phyloP scores from a whole-genome alignment of 352 stramenopile species.

The Globisporangium ultimum region DNA sequence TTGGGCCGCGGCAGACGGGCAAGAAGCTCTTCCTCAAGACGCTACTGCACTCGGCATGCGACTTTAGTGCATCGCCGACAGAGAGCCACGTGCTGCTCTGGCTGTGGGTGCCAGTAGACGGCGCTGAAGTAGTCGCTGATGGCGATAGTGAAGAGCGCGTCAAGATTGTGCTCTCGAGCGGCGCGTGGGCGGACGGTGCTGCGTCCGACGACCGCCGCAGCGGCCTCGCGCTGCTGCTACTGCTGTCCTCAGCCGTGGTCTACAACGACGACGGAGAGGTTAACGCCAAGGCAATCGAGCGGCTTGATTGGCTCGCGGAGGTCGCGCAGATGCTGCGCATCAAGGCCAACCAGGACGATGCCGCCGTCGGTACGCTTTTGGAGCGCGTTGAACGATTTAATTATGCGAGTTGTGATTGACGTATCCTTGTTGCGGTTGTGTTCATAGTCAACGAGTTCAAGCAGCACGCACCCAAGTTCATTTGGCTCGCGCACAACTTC shows the following conservation, averaged over 20 bases:
- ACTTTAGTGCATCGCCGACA: constrained; percentile 15
- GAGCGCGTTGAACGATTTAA: neutral
- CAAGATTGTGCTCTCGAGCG: constrained; percentile 25
- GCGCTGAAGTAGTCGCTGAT: neutral
- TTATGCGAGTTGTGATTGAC: constrained; percentile 2
- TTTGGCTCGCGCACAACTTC: constrained; percentile 62
- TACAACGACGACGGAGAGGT: constrained; percentile 65
- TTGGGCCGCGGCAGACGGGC: constrained; percentile 29
- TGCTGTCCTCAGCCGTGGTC: constrained; percentile 56
- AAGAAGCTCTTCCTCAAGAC: constrained; percentile 49
- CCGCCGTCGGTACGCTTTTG: constrained; percentile 33
- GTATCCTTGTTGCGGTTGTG: constrained; percentile 3
- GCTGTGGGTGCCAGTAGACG: constrained; percentile 27
- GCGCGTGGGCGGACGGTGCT: constrained; percentile 12
- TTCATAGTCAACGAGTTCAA: constrained; percentile 35
- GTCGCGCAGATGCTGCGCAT: constrained; percentile 39
- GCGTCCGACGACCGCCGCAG: constrained; percentile 6
- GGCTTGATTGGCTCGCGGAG: constrained; percentile 44
- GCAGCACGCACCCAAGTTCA: constrained; percentile 47
- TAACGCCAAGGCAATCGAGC: constrained; percentile 32
- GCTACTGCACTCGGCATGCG: constrained; percentile 25
- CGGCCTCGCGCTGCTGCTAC: constrained; percentile 35
- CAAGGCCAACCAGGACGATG: constrained; percentile 56
- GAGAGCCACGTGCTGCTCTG: constrained; percentile 36
- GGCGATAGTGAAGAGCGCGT: neutral